Conservation (phyloP, 306 rosid species). For the Cucurbita argyrosperma region DNA sequence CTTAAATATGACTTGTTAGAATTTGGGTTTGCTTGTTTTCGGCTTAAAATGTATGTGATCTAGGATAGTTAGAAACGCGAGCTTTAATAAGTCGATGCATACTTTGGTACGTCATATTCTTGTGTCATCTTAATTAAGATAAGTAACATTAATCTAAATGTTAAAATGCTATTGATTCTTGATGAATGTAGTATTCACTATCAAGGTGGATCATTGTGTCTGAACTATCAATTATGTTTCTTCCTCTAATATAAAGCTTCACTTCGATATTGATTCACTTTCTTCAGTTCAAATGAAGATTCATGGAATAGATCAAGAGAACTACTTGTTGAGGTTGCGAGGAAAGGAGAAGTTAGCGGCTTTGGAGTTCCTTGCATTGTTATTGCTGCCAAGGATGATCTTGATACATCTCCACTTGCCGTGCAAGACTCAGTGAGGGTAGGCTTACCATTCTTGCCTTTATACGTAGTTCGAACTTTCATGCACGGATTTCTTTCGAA, state of each 20-base stretch:
- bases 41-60: background rate
- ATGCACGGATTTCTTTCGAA: background rate
- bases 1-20: background rate
- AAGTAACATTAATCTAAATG: background rate
- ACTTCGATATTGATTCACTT: constrained; percentile 11
- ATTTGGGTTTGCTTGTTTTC: background rate
- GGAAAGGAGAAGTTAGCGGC: constrained; percentile 71
- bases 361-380: constrained; percentile 76
- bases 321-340: constrained; percentile 67
- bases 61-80: background rate
- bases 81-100: background rate
- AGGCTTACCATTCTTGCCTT: constrained; percentile 1
- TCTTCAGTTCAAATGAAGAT: constrained; percentile 66
- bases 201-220: background rate
- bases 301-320: constrained; percentile 76
- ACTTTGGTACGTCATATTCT: background rate
- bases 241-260: background rate
- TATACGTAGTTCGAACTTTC: background rate
- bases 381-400: constrained; percentile 83
- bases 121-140: background rate
- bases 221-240: background rate
- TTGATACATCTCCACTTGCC: constrained; percentile 65
- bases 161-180: background rate
- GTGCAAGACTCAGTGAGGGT: constrained; percentile 84
- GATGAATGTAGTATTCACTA: background rate